Evolutionary conservation across 169 alveolate genomes (phyloP).

Genomic region (Plasmodium vivax): DNA sequence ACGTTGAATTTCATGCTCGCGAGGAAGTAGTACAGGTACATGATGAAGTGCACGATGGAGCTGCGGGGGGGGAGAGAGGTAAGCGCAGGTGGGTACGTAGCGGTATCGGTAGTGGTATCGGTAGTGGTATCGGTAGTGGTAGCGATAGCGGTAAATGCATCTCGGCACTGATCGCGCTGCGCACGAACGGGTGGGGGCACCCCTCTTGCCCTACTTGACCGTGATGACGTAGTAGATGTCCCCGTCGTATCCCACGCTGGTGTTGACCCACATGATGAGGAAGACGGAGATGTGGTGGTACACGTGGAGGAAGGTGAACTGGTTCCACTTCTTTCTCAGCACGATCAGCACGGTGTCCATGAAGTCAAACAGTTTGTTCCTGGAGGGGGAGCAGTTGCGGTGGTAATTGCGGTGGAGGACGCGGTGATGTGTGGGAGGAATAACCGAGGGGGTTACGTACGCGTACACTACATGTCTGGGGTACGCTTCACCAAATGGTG

Average conservation of each 20-base stretch:
- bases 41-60: slow-evolving; percentile 79
- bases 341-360: slow-evolving; percentile 77
- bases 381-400: background rate
- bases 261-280: slow-evolving; percentile 79
- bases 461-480: background rate
- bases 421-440: background rate
- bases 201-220: slow-evolving; percentile 68
- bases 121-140: background rate
- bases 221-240: slow-evolving; percentile 78
- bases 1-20: slow-evolving; percentile 37
- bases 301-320: slow-evolving; percentile 79
- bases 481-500: background rate
- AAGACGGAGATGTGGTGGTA: slow-evolving; percentile 81
- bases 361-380: slow-evolving; percentile 75
- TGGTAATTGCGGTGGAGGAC: background rate
- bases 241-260: slow-evolving; percentile 82
- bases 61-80: slow-evolving; percentile 44
- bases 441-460: background rate
- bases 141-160: background rate
- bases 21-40: slow-evolving; percentile 81
- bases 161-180: background rate
- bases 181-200: background rate
- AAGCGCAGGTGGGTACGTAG: background rate
- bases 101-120: background rate
- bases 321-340: slow-evolving; percentile 78